Conservation (phyloP, 2,329 filamentous ascomycete genomes). For the Eurotiales sp. region DNA sequence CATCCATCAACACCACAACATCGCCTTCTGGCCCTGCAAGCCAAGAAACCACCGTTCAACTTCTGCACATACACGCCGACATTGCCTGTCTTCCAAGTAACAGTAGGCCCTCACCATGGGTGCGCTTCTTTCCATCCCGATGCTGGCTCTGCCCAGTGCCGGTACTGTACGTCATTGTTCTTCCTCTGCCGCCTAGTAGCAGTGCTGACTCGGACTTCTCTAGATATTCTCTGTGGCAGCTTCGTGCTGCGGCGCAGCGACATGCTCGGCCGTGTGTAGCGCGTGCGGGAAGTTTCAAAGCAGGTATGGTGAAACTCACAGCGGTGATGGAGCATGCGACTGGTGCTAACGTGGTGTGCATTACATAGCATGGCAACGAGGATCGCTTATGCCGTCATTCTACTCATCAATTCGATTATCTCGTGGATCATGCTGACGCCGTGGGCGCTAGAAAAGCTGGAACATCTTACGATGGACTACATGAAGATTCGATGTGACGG, state of each 20-base stretch:
- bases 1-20: background rate
- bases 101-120: conserved; percentile 61
- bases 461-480: conserved; percentile 89
- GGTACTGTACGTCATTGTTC: conserved; percentile 65
- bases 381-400: conserved; percentile 91
- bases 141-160: conserved; percentile 81
- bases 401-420: conserved; percentile 92
- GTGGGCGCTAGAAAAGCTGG: conserved; percentile 94
- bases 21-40: no score
- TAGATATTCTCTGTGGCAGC: conserved; percentile 74
- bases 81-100: background rate
- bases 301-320: conserved; percentile 57
- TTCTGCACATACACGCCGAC: background rate
- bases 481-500: conserved; percentile 92
- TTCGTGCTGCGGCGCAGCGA: conserved; percentile 94
- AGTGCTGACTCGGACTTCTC: conserved; percentile 18
- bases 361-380: conserved; percentile 83
- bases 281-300: conserved; percentile 96
- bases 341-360: conserved; percentile 22
- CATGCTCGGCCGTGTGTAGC: conserved; percentile 92
- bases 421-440: conserved; percentile 99
- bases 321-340: background rate
- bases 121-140: conserved; percentile 80
- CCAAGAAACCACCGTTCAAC: no score
- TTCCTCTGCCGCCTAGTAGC: background rate